A percentile compares a stretch with the other conserved stretches of the same genome.
Conservation (phyloP, 2,329 filamentous ascomycete species). For the Anthostomella pinea region DNA sequence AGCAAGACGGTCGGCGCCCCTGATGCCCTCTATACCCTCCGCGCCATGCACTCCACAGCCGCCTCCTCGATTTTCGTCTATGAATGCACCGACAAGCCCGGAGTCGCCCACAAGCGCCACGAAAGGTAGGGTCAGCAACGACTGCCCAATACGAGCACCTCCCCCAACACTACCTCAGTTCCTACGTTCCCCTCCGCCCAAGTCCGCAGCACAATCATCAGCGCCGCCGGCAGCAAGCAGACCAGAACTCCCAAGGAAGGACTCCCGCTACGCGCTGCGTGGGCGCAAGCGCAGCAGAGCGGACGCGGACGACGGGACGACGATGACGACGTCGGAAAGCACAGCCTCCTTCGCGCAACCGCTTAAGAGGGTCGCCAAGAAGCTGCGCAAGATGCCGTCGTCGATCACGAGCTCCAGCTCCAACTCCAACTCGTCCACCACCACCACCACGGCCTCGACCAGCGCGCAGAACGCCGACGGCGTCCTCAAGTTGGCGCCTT, state of each 20-base stretch:
- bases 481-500: conserved; percentile 3
- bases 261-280: conserved; percentile 30
- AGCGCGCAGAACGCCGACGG: not conserved
- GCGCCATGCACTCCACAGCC: conserved; percentile 17
- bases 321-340: conserved; percentile 11
- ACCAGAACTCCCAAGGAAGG: conserved; percentile 14
- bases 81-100: conserved; percentile 8
- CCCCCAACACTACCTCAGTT: too few relatives aligned
- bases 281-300: conserved; percentile 51
- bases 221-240: conserved; percentile 1
- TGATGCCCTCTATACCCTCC: conserved; percentile 18
- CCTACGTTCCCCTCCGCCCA: too few relatives aligned
- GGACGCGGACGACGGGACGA: conserved; percentile 34
- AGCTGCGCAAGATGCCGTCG: conserved; percentile 49
- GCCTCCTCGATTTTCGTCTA: conserved; percentile 19
- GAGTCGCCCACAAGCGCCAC: too few relatives aligned
- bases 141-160: too few relatives aligned
- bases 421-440: not conserved
- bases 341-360: conserved; percentile 22
- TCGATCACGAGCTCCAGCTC: conserved; percentile 21
- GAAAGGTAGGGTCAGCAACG: too few relatives aligned
- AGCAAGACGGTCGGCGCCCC: conserved; percentile 6
- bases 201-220: too few relatives aligned
- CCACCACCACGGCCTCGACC: not conserved
- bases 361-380: conserved; percentile 44